Base-by-base conservation (phyloP, 2,329 filamentous ascomycete species). In the Neophaeococcomyces mojaviensis region DNA sequence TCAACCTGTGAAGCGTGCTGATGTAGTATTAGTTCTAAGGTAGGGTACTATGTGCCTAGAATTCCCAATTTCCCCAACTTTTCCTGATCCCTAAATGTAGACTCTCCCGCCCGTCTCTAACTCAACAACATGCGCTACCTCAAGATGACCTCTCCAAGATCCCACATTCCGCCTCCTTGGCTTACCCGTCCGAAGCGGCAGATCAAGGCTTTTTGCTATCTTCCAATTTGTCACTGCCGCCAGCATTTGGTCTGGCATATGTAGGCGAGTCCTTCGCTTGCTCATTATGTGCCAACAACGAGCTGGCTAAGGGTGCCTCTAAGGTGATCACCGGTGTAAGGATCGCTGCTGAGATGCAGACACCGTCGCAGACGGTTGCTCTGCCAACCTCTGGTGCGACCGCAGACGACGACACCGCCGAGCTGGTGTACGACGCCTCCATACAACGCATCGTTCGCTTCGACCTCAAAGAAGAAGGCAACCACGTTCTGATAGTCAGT, bases 251-350 rank as follows among this genome's bases (percentile, higher is more conserved):
- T 36, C 90, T 87, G 10, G 89, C 90, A 7, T 96, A 96, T 64
- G 90, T 97, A 16, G 92, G 92, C 58, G 89, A 97, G 69, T 88
- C 84, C 0, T 97, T 98, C 67, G 83, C 84, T 53, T 98, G 92
- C 67, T 95, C 90, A 1, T 75, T 97, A 18, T 95, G 89, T 68
- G 89, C 86, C n/a, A 96, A 95, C 70, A 90, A 96, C 63, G 90
- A 97, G 60, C 66, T 81, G 1, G 54, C 65, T 6, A 59, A 64
- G 20, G 61, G 61, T 4, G 60, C 63, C 3, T 66, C 61, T 6
- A 64, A 68, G 49, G 68, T 68, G 37, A 81, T 94, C 33, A 83
- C 80, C 51, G 85, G 85, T 47, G 84, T 96, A 43, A 78, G 81
- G 45, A 87, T 97, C 58, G 79, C 86, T 46, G 92, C 89, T 0